Base-by-base conservation (phyloP, 441 rosid genomes). In the Manihot esculenta region DNA sequence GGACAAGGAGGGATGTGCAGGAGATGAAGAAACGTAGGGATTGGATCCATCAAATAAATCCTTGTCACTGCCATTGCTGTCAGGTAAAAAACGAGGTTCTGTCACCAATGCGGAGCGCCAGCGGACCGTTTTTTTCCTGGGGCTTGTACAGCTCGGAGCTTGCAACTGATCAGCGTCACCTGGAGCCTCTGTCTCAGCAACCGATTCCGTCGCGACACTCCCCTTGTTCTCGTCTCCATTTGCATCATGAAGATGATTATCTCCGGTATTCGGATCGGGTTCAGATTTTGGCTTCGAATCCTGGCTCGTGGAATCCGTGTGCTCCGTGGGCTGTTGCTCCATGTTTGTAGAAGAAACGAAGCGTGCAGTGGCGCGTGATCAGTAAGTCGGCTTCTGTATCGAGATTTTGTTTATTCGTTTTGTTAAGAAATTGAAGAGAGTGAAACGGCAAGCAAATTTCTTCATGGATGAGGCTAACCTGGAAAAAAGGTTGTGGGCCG, bases 31-130 rank as follows among this genome's bases (percentile, higher is more conserved):
- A 26, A 84, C 62, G 73, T 86, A 81, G 35, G 89, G 88, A 76
- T 88, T 83, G 66, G 93, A 86, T 79, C 84, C 86, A 21, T 63
- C 78, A 58, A 62, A 50, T 24, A 69, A 26, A 35, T 72, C 21
- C 18, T 45, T 1, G 48, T 44, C 15, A 13, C 11, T 44, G 48
- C 48, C 26, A 23, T 18, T n/a, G 11, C 7, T 2, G 13, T 66
- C 23, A 14, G 48, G 58, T 2, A 75, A 38, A 50, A 76, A 49
- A 11, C 75, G 86, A 38, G 96, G 81, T 61, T 81, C 90, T 21
- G 84, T 71, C 15, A 90, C 93, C 88, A 90, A 82, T 50, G 85
- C 92, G 68, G 97, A 88, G 77, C 88, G 89, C 98, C 98, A 89
- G 59, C 76, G 87, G 15, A 90, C 95, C 72, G 90, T 82, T 74